Base-by-base conservation (phyloP, 2,329 filamentous ascomycete genomes). In the Colletotrichum limetticola region DNA sequence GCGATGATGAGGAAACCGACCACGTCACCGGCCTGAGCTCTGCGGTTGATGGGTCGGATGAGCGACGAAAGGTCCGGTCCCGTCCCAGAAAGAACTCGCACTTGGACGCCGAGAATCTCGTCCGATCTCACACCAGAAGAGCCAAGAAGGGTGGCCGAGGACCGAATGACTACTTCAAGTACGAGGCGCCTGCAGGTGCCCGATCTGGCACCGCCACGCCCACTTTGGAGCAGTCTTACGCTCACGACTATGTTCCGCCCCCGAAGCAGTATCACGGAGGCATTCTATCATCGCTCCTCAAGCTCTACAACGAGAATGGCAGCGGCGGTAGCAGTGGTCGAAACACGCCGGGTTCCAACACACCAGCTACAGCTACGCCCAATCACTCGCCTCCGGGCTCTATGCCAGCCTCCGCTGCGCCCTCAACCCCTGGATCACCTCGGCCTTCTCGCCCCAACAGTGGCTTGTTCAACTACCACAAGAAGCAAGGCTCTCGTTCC, bases 231-330 rank as follows among this genome's bases (percentile, higher is more conserved):
- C 85, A 88, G 26, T 88, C 90, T 56, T 87, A 90, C 68, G 78
- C 78, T 16, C 80, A 84, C 58, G 83, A 85, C 68, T 94, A 94
- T 78, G 89, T 94, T 22, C 90, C 92, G 57, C 86, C 87, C 55
- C 93, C 93, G 5, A 83, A 86, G 26, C 89, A 92, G 74, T 95
- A 94, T 79, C 90, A 91, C 62, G 92, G 91, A 35, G 93, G 94
- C 35, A 90, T 96, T 59, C 84, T 97, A 1, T 91, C 92, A 2
- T 92, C 91, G 0, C 84, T 97, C 0, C 84, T 97, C 62, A 94
- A 92, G 80, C 86, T 95, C 11, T 92, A 94, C 78, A 87, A 90
- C 71, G 85, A 89, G 73, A 76, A 76, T 72, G 79, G 75, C 69
- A 82, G 76, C 75, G 76, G 76, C 49, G 82, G 78, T 16, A 82